Percentiles rank a stretch among this genome's conserved stretches.
These are phyloP conservation scores for Colletotrichum lindemuthianum DNA, from an alignment of 2,329 filamentous ascomycete species.

Conservation along the genomic window DNA sequence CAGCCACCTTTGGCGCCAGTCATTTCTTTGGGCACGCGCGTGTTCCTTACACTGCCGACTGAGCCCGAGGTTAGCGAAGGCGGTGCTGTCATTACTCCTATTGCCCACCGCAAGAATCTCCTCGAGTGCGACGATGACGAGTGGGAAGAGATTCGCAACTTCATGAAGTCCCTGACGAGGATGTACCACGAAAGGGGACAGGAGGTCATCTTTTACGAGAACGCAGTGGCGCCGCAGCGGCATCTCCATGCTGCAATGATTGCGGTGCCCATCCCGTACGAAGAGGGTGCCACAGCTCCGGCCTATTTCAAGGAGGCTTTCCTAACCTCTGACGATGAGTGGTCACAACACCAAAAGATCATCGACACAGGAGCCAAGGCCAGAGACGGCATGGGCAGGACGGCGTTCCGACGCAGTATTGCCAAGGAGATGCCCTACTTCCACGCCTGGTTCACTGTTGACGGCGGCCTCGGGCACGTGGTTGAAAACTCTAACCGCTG, in stretches of 20 bases:
- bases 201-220: slow-evolving; percentile 97
- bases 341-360: slow-evolving; percentile 94
- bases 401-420: slow-evolving; percentile 83
- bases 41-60: slow-evolving; percentile 88
- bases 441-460: slow-evolving; percentile 93
- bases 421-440: slow-evolving; percentile 99
- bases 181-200: slow-evolving; percentile 95
- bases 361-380: slow-evolving; percentile 83
- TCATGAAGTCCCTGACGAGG: slow-evolving; percentile 95
- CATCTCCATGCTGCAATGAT: slow-evolving; percentile 87
- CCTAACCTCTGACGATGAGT: slow-evolving; percentile 87
- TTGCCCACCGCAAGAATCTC: slow-evolving; percentile 87
- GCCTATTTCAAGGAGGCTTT: slow-evolving; percentile 98
- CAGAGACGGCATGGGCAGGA: slow-evolving; percentile 76
- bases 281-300: slow-evolving; percentile 88
- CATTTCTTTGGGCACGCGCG: slow-evolving; percentile 84
- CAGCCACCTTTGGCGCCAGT: slow-evolving; percentile 84
- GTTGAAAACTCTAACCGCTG: slow-evolving; percentile 87
- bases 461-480: slow-evolving; percentile 91
- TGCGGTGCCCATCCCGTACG: slow-evolving; percentile 88
- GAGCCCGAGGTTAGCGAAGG: slow-evolving; percentile 87
- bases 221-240: slow-evolving; percentile 83
- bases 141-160: slow-evolving; percentile 99
- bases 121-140: slow-evolving; percentile 99
- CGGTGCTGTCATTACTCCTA: slow-evolving; percentile 87